Conservation (phyloP, 768 basidiomycete species). For the Boletus reticulatus region DNA sequence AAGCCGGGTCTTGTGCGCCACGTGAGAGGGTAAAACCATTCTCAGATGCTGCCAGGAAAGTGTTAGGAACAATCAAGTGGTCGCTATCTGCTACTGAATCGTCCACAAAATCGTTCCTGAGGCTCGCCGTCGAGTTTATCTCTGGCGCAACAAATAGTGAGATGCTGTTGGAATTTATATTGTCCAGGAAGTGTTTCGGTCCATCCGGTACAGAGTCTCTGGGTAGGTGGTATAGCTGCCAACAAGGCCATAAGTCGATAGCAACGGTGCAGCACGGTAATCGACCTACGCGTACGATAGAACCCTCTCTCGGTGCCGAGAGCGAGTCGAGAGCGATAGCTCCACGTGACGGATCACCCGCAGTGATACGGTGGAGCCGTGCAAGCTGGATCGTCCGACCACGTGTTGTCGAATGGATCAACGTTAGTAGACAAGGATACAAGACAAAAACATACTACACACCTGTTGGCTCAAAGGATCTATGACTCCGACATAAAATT, state of each 20-base stretch:
- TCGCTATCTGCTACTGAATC: not conserved
- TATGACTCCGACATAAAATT: constrained; percentile 54
- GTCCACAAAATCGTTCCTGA: not conserved
- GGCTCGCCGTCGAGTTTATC: not conserved
- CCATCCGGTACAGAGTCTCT: constrained; percentile 11
- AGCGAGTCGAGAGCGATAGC: constrained; percentile 58
- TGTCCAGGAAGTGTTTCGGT: not conserved
- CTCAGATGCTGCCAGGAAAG: constrained; percentile 52
- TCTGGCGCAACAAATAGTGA: constrained; percentile 28
- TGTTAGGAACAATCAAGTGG: constrained; percentile 2
- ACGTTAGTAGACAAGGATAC: not conserved
- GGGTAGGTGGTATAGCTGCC: constrained; percentile 45
- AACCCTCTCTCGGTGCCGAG: constrained; percentile 49
- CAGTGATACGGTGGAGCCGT: constrained; percentile 56
- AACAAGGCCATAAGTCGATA: not conserved
- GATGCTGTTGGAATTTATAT: constrained; percentile 9
- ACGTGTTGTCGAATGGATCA: not conserved
- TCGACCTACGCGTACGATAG: constrained; percentile 47
- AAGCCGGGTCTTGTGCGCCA: constrained; percentile 27
- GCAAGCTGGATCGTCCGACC: constrained; percentile 31
- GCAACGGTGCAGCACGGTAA: not conserved
- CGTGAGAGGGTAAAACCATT: constrained; percentile 47
- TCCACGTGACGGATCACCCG: constrained; percentile 72
- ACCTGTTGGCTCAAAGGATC: constrained; percentile 16
- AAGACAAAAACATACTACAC: not conserved